phyloP scores from a whole-genome alignment of 2,329 filamentous ascomycete species.

The Raffaelea albimanens region DNA sequence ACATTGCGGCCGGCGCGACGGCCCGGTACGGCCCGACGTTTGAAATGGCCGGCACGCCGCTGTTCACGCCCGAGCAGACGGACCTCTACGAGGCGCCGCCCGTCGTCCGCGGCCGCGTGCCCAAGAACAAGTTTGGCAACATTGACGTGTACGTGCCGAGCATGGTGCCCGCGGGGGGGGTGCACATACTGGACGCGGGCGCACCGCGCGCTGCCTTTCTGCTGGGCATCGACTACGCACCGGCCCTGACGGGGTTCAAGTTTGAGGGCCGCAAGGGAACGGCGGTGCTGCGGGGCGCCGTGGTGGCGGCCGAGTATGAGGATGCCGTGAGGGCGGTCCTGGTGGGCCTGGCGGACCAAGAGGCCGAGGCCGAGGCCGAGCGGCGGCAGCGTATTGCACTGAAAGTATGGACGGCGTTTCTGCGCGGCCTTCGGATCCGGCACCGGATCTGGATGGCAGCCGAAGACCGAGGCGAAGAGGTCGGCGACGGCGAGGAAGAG shows the following conservation, averaged over 20 bases:
- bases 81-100: constrained; percentile 67
- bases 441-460: constrained; percentile 60
- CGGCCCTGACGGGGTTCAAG: constrained; percentile 81
- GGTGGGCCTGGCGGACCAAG: constrained; percentile 55
- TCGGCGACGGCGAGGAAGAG: constrained; percentile 20
- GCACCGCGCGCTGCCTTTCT: constrained; percentile 64
- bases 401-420: constrained; percentile 64
- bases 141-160: constrained; percentile 86
- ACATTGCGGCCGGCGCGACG: no score
- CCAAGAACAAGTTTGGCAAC: constrained; percentile 89
- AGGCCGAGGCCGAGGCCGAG: constrained; percentile 54
- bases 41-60: constrained; percentile 37
- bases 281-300: constrained; percentile 67
- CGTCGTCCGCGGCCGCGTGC: constrained; percentile 64
- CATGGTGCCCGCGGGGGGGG: constrained; percentile 79
- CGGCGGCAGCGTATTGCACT: constrained; percentile 52
- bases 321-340: constrained; percentile 67
- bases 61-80: constrained; percentile 57
- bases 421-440: constrained; percentile 67
- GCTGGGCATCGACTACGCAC: constrained; percentile 75
- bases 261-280: constrained; percentile 83
- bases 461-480: constrained; percentile 33
- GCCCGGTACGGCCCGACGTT: background rate
- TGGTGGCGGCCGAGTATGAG: constrained; percentile 62
- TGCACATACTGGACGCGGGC: constrained; percentile 54